Conservation (phyloP, 352 stramenopile genomes). For the Paralagenidium karlingii region DNA sequence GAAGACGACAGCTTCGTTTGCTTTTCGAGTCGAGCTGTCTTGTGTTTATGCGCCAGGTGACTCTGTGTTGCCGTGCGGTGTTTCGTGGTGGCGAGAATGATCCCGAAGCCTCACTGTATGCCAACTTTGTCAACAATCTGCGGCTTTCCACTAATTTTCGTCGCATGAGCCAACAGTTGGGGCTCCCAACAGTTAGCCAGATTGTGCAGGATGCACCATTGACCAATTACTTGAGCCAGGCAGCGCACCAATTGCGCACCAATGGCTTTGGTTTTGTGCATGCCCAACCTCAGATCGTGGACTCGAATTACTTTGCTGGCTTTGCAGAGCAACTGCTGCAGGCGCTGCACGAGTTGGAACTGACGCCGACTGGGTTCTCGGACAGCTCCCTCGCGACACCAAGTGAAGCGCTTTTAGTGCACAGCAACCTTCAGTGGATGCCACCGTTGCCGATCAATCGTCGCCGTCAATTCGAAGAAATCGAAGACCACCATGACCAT, state of each 20-base stretch:
- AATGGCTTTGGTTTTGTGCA: conserved; percentile 30
- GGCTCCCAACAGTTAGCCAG: conserved; percentile 40
- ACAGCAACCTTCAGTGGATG: conserved; percentile 32
- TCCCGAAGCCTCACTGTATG: conserved; percentile 55
- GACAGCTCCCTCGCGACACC: no score
- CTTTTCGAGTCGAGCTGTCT: conserved; percentile 67
- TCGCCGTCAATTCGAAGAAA: conserved; percentile 28
- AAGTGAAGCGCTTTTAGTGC: no score
- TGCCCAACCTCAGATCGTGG: conserved; percentile 28
- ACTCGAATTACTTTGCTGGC: conserved; percentile 40
- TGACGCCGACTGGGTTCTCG: no score
- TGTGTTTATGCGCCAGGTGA: conserved; percentile 67
- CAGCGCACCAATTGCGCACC: conserved; percentile 30
- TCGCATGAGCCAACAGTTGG: conserved; percentile 63
- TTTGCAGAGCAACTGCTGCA: conserved; percentile 24
- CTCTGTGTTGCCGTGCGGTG: conserved; percentile 54
- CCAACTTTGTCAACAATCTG: conserved; percentile 68
- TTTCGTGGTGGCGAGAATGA: conserved; percentile 72
- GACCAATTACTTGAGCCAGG: conserved; percentile 36
- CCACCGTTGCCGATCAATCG: conserved; percentile 42
- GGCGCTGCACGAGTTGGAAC: conserved; percentile 16
- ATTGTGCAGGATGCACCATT: conserved; percentile 32
- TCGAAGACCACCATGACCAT: no score
- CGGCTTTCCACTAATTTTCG: conserved; percentile 62
- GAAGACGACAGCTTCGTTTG: conserved; percentile 38